A percentile compares a stretch with the other conserved stretches of the same genome.
Evolutionary conservation across 2,329 filamentous ascomycete genomes (phyloP).

Genomic region (Nectriaceae sp.): DNA sequence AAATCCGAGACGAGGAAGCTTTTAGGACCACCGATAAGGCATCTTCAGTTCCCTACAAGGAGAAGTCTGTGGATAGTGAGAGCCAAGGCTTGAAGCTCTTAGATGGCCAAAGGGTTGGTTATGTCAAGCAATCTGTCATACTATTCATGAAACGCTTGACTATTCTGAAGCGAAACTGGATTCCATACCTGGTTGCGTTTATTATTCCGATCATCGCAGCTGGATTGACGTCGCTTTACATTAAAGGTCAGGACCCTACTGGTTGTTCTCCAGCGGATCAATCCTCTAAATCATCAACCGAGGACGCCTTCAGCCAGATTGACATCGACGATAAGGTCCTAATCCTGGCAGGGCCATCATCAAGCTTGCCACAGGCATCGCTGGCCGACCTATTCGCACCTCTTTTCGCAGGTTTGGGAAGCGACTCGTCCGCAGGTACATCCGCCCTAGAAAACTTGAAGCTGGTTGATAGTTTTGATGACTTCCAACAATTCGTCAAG

Average conservation of each 20-base stretch:
- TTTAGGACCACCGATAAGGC: slow-evolving; percentile 26
- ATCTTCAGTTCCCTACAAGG: slow-evolving; percentile 17
- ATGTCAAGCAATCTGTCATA: slow-evolving; percentile 69
- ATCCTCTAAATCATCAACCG: slow-evolving; percentile 41
- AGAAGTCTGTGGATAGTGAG: slow-evolving; percentile 26
- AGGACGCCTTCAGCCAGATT: slow-evolving; percentile 42
- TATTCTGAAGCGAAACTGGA: slow-evolving; percentile 75
- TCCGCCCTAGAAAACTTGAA: slow-evolving; percentile 39
- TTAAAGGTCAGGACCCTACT: slow-evolving; percentile 56
- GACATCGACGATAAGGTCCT: slow-evolving; percentile 23
- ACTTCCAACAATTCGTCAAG: slow-evolving; percentile 68
- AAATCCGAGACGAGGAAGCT: slow-evolving; percentile 61
- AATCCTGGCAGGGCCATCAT: slow-evolving; percentile 37
- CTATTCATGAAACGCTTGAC: slow-evolving; percentile 77
- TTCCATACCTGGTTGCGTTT: slow-evolving; percentile 75
- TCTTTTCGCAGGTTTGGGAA: slow-evolving; percentile 35
- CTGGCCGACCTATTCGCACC: slow-evolving; percentile 41
- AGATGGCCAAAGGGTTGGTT: slow-evolving; percentile 70
- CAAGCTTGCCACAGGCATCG: slow-evolving; percentile 36
- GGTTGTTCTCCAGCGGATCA: slow-evolving; percentile 55
- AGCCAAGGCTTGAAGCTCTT: slow-evolving; percentile 54
- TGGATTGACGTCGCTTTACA: slow-evolving; percentile 75
- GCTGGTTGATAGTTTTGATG: slow-evolving; percentile 62
- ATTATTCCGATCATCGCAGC: slow-evolving; percentile 78
- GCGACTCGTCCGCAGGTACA: slow-evolving; percentile 17